Base-by-base conservation (phyloP, 768 basidiomycete genomes). In the Neoboletus brunneissimus region DNA sequence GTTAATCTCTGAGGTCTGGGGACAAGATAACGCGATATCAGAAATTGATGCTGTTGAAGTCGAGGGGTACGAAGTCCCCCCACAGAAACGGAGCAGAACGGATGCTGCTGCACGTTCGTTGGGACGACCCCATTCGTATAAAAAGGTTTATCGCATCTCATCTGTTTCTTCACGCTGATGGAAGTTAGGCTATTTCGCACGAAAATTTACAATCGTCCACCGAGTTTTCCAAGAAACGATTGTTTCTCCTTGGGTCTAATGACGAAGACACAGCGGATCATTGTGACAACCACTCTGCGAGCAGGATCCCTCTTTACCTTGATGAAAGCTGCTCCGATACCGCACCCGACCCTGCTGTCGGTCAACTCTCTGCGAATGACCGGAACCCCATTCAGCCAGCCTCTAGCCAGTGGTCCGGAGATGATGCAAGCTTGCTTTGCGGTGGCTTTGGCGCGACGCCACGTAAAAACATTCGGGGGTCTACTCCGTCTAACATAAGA, bases 41-140 rank as follows among this genome's bases (percentile, higher is more conserved):
- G 72, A 74, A 37, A 70, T 69, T 9, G 68, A 69, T 61, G 67
- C 75, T 22, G 15, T 29, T 13, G 77, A 81, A 53, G 59, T 76
- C 41, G 77, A 81, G 11, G 52, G 38, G 22, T 31, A 25, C 34
- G 48, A 64, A 34, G 48, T 20, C 22, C 61, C 54, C 18, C 54
- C 53, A 22, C n/a, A 41, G 18, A 73, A 73, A 48, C 67, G 61
- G 31, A 50, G 47, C 25, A 63, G 35, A 57, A 54, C 6, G 23
- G 49, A 50, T 38, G 20, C 43, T 18, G 11, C 13, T 5, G 1
- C 22, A 4, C 6, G 15, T n/a, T 31, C 44, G 11, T 48, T 40
- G 40, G 34, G 46, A 37, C n/a, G 42, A 35, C 16, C 2, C 34
- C 22, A 3, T 40, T 45, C 37, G 8, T 35, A 34, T 32, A 45